Percentiles rank a stretch among this genome's conserved stretches.
Conservation (phyloP, 2,329 filamentous ascomycete species). For the Cytospora leucostoma region DNA sequence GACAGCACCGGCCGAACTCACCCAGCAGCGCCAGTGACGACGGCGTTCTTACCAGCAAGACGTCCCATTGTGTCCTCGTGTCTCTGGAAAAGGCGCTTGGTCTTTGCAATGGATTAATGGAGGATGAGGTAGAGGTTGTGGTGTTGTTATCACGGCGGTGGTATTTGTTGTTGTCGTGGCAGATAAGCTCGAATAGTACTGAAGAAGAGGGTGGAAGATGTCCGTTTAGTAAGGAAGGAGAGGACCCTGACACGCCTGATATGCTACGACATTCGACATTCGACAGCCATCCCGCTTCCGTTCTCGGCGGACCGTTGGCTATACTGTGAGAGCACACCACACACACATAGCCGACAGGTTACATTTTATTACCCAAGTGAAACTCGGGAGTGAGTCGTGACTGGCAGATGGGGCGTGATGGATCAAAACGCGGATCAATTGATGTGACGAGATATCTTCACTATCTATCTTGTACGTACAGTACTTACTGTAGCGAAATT, state of each 20-base stretch:
- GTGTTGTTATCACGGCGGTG: not conserved
- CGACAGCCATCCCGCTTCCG: not conserved
- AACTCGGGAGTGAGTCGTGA: not conserved
- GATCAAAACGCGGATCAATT: not conserved
- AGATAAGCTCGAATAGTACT: not conserved
- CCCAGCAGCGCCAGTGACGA: constrained; percentile 86
- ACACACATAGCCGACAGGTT: not conserved
- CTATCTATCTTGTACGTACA: too few relatives aligned
- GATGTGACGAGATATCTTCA: not conserved
- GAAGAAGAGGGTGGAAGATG: not conserved
- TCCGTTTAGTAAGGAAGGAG: not conserved
- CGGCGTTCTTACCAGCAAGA: constrained; percentile 61
- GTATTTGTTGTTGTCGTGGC: not conserved
- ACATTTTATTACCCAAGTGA: not conserved
- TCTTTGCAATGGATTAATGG: too few relatives aligned
- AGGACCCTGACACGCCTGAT: not conserved
- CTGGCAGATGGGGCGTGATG: not conserved
- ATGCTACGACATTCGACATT: not conserved
- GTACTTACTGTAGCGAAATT: not conserved
- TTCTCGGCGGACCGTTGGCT: not conserved
- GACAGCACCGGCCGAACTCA: constrained; percentile 48
- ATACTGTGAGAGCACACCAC: too few relatives aligned
- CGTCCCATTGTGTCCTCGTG: constrained; percentile 39
- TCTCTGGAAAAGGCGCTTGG: not conserved
- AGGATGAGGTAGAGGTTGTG: too few relatives aligned